Evolutionary conservation across 345 rosid species (phyloP), one percentile per base, ranked within the genome.

Genomic region (Tarenaya hassleriana): DNA sequence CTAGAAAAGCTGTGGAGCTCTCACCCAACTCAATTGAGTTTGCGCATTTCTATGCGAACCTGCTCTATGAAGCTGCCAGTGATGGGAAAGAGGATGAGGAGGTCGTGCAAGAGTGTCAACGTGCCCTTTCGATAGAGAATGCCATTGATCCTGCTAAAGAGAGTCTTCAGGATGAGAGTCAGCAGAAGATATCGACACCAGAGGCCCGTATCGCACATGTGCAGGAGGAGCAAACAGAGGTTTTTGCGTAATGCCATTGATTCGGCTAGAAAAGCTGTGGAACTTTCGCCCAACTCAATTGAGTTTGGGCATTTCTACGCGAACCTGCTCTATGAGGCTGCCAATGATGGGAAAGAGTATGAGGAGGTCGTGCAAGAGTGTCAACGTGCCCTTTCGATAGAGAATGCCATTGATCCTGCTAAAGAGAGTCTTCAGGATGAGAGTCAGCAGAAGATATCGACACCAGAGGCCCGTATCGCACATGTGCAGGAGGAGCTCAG

Each of bases 71-170:
- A 64, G 84, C 81, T 1, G 96, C 98, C 3, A 85, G 57, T 13
- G 91, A 92, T 0, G 83, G 80, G 40, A 83, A 72, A 34, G 97
- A 88, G 72, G 85, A 75, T 7, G 97, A 85, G 39, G 95, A 88
- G 67, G 97, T 85, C 52, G 61, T 78, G 52, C 76, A 66, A 39
- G 98, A 80, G 82, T 92, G 97, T 35, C 85, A 81, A 14, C 75
- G 97, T 8, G 95, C 97, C 6, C 69, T 92, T 58, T 73, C 81
- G 16, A 77, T 92, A 7, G 77, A 76, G 59, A 71, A 65, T 50
- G 95, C 98, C 0, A 56, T 85, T 20, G 97, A 92, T 81, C 98
- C 97, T 29, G 98, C 86, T 4, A 85, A 73, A 62, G 95, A 88
- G 67, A 81, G 81, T 67, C 71, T 92, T 43, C 95, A 81, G 64